Evolutionary conservation across 495 filamentous ascomycete species (phyloP).

Genomic region (Aspergillus wentii): DNA sequence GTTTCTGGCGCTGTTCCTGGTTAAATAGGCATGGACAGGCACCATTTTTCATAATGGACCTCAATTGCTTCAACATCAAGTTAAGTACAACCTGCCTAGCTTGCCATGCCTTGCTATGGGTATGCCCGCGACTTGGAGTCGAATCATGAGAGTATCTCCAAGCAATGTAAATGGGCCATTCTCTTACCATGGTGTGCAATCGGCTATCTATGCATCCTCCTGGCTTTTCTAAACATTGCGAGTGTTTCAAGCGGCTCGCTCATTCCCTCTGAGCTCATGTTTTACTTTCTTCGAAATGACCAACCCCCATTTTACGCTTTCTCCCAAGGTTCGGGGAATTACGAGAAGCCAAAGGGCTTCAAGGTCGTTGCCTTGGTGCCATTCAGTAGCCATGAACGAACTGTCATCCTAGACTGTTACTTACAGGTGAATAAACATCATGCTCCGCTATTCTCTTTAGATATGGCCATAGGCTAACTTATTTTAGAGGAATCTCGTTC

Average conservation of each 20-base stretch:
- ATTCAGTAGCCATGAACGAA: slow-evolving; percentile 39
- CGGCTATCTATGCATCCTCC: slow-evolving; percentile 20
- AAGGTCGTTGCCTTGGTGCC: slow-evolving; percentile 47
- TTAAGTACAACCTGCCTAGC: no score
- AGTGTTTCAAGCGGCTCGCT: no score
- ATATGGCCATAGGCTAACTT: slow-evolving; percentile 3
- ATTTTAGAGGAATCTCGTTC: slow-evolving; percentile 42
- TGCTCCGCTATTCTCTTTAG: neutral
- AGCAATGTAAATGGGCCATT: slow-evolving; percentile 7
- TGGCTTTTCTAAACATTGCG: no score
- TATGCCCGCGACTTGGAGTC: slow-evolving; percentile 10
- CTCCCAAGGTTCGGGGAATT: slow-evolving; percentile 22
- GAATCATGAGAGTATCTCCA: neutral
- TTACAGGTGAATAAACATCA: slow-evolving; percentile 36
- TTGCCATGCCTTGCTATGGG: no score
- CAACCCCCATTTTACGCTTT: slow-evolving; percentile 28
- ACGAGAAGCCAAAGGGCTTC: slow-evolving; percentile 37
- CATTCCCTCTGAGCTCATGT: slow-evolving; percentile 16
- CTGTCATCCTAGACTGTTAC: slow-evolving; percentile 50
- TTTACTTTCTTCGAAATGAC: slow-evolving; percentile 19
- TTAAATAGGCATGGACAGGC: no score
- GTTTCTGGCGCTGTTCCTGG: no score
- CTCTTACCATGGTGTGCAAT: slow-evolving; percentile 20
- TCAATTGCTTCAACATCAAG: no score
- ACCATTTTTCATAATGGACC: no score